Evolutionary conservation across 805 yeast genomes (phyloP).

Genomic region (Pichia heedii): DNA sequence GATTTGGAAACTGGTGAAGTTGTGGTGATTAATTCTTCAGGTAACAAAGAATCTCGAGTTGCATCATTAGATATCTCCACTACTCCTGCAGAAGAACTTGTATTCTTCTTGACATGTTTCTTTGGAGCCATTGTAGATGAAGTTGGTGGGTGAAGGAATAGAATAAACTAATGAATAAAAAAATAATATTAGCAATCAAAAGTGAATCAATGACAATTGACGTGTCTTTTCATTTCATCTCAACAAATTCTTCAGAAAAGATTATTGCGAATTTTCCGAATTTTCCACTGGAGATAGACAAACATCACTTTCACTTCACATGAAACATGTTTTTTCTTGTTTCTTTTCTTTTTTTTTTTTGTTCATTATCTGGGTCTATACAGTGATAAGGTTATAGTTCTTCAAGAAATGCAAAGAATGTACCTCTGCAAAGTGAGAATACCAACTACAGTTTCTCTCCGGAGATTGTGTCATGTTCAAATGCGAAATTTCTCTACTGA

Average conservation of each 20-base stretch:
- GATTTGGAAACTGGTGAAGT: neutral
- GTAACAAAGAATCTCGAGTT: neutral
- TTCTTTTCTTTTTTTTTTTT: neutral
- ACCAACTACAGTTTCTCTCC: neutral
- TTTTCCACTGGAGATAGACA: too few relatives aligned
- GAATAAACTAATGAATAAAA: neutral
- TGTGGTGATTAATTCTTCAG: too few relatives aligned
- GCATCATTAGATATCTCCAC: neutral
- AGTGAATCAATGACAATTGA: too few relatives aligned
- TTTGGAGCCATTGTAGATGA: conserved; percentile 15
- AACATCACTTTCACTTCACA: too few relatives aligned
- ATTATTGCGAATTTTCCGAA: too few relatives aligned
- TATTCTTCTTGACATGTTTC: conserved; percentile 7
- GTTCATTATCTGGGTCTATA: too few relatives aligned
- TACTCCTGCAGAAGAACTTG: neutral
- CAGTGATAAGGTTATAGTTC: too few relatives aligned
- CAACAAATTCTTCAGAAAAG: too few relatives aligned
- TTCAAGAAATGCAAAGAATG: neutral
- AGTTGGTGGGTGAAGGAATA: neutral
- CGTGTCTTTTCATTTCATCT: too few relatives aligned
- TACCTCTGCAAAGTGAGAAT: neutral
- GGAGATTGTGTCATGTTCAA: neutral
- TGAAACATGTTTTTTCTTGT: too few relatives aligned
- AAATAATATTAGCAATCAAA: too few relatives aligned
- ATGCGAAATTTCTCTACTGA: conserved; percentile 5